Evolutionary conservation across 2,329 filamentous ascomycete species (phyloP), one percentile per base, ranked within the genome.

Genomic region (Colletotrichum sp.): DNA sequence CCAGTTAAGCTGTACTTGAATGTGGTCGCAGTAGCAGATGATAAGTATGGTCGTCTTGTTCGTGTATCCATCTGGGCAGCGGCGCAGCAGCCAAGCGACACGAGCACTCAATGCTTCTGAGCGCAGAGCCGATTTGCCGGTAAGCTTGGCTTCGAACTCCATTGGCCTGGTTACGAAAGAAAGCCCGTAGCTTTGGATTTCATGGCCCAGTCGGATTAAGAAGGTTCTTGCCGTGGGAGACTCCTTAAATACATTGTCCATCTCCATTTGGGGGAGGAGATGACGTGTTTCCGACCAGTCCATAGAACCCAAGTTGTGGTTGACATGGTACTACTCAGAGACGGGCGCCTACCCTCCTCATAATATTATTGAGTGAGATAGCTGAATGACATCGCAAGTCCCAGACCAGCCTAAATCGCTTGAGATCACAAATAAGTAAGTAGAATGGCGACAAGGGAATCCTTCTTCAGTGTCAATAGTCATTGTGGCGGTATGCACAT

Each of bases 401-500:
- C 1, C 6, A 3, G 2, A n/a, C 3, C 10, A 48, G 1, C 44
- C 3, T 13, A 13, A 22, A 22, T 48, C 1, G 18, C 1, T 13
- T 22, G 18, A 22, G n/a, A 13, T 48, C n/a, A 48, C 36, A 48
- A 5, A 18, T 8, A 6, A 39, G 24, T 10, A 22, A 15, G 39
- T 9, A 32, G 52, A 30, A 39, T n/a, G n/a, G 18, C 60, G 39
- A 26, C 5, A 26, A 59, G 44, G 34, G n/a, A 16, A 65, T 60
- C 36, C 55, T n/a, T 73, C 28, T 26, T 73, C 39, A 18, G 48
- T 24, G 32, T 68, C 28, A 57, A 65, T 44, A 68, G 44, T 68
- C 64, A 55, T 44, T 22, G 65, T 64, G 73, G 44, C 34, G 48
- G 64, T 68, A 73, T 73, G 73, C 73, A 75, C 68, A 39, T 67